phyloP scores from a whole-genome alignment of 2,329 filamentous ascomycete genomes.

The Magnaporthales sp. region DNA sequence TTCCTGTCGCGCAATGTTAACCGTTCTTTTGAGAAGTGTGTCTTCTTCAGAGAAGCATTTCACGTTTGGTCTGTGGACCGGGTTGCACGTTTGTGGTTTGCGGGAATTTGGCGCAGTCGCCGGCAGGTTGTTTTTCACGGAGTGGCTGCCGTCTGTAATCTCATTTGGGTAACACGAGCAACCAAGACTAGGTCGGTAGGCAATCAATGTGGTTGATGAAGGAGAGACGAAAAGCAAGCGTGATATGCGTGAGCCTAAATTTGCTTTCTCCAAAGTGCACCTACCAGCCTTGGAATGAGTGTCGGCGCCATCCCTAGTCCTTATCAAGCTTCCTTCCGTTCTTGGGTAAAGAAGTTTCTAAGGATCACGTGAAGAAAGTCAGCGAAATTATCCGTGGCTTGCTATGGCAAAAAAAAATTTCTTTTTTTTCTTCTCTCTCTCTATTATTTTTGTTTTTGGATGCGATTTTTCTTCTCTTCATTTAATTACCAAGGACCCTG shows the following conservation, averaged over 20 bases:
- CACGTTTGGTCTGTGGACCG: not conserved
- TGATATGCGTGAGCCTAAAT: not conserved
- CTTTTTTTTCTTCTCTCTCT: not conserved
- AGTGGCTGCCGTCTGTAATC: not conserved
- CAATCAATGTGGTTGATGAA: not conserved
- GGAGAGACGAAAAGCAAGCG: not conserved
- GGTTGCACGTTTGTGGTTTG: not conserved
- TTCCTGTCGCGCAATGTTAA: not conserved
- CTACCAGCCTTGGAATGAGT: too few relatives aligned
- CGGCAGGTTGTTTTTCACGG: not conserved
- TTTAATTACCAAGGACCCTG: constrained; percentile 1
- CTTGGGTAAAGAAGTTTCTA: too few relatives aligned
- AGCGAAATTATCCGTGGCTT: not conserved
- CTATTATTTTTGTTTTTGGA: not conserved
- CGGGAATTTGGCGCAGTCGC: not conserved
- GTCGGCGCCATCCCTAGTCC: too few relatives aligned
- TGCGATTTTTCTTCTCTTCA: not conserved
- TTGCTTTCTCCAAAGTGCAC: not conserved
- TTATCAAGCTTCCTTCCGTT: too few relatives aligned
- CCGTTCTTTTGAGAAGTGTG: not conserved
- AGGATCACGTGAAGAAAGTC: not conserved
- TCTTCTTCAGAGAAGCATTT: not conserved
- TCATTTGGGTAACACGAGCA: not conserved
- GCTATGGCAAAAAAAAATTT: not conserved
- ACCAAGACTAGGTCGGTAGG: too few relatives aligned